Evolutionary conservation across 1,284 basidiomycete genomes (phyloP).

Genomic region (Cryptococcus neoformans): DNA sequence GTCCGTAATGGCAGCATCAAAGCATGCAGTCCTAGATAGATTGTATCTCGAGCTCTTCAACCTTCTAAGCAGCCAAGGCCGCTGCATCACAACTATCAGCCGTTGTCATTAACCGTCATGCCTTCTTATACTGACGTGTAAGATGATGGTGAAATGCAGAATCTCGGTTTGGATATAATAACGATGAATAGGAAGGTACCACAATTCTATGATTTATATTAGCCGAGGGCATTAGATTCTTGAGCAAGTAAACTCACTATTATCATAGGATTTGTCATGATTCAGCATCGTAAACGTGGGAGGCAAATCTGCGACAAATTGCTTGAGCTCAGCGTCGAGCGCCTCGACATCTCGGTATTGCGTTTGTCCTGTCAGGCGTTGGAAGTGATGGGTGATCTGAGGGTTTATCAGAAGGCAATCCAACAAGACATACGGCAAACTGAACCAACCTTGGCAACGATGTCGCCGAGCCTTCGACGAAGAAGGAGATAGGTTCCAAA

Average conservation of each 20-base stretch:
- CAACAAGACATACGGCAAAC: no score
- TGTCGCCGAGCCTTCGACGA: conserved; percentile 74
- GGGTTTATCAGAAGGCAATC: no score
- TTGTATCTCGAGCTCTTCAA: conserved; percentile 33
- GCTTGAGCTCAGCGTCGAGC: conserved; percentile 77
- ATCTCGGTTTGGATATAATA: conserved; percentile 49
- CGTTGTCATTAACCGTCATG: not conserved
- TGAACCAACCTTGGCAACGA: conserved; percentile 61
- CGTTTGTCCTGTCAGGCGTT: conserved; percentile 70
- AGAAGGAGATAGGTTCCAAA: conserved; percentile 82
- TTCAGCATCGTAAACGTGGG: conserved; percentile 47
- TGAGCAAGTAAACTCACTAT: conserved; percentile 21
- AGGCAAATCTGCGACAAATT: conserved; percentile 70
- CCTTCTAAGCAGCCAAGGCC: conserved; percentile 45
- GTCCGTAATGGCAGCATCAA: conserved; percentile 42
- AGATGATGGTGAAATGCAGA: conserved; percentile 41
- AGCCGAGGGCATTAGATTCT: no score
- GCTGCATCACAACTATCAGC: conserved; percentile 13
- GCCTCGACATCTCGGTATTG: conserved; percentile 78
- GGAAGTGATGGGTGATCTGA: conserved; percentile 81
- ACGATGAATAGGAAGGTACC: conserved; percentile 42
- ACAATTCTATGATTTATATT: conserved; percentile 18
- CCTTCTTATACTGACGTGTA: conserved; percentile 32
- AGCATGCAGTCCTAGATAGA: conserved; percentile 38
- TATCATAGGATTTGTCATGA: conserved; percentile 34